Evolutionary conservation across 208 protist species (phyloP).

Genomic region (Acanthamoeba lenticulata): DNA sequence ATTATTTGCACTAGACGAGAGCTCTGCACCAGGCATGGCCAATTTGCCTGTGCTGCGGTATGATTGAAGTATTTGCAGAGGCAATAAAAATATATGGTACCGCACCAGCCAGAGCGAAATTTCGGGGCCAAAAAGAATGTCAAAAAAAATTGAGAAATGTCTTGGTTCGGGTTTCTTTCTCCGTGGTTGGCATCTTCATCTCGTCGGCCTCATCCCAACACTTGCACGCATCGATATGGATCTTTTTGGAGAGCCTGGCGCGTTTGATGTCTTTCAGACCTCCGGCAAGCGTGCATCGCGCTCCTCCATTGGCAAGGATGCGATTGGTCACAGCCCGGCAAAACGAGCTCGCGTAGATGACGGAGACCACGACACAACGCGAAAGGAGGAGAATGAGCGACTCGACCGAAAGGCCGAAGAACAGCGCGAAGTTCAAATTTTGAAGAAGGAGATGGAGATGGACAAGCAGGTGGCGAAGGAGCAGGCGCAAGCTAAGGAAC

Average conservation of each 20-base stretch:
- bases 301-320: neutral
- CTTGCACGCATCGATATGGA: neutral
- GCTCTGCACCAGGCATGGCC: too few species aligned
- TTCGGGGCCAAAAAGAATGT: too few species aligned
- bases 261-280: conserved; percentile 3
- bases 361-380: neutral
- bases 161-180: conserved; percentile 11
- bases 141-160: neutral
- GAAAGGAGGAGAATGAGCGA: neutral
- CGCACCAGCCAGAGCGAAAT: too few species aligned
- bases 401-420: neutral
- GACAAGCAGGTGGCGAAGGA: neutral
- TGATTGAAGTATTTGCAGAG: too few species aligned
- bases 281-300: neutral
- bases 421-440: neutral
- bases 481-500: neutral
- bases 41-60: too few species aligned
- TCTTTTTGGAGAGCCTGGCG: neutral
- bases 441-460: neutral
- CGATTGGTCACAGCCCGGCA: neutral
- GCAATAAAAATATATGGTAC: too few species aligned
- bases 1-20: too few species aligned
- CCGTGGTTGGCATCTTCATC: neutral
- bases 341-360: neutral
- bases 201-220: neutral